phyloP scores from a whole-genome alignment of 371 early-diverging fungal species.

The Mortierella sp. region DNA sequence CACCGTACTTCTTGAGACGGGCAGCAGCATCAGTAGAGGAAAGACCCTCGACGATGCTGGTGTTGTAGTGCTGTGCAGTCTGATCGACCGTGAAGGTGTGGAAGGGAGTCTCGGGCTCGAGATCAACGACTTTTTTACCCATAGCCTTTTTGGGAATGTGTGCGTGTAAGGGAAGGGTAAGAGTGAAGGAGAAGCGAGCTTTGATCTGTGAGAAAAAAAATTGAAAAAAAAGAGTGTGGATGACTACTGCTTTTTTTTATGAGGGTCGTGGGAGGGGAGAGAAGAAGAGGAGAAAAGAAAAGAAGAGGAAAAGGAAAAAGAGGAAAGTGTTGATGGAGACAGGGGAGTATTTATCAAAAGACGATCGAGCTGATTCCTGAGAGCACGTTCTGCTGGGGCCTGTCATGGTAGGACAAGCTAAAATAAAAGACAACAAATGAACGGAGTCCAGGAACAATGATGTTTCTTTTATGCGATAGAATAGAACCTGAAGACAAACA shows the following conservation, averaged over 20 bases:
- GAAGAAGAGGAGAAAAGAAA: background rate
- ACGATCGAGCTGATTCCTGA: background rate
- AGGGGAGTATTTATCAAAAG: background rate
- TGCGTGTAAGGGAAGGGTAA: background rate
- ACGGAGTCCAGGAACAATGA: background rate
- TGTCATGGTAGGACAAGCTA: background rate
- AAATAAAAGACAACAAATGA: background rate
- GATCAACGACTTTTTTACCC: constrained; percentile 43
- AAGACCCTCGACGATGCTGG: constrained; percentile 74
- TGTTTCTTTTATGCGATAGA: background rate
- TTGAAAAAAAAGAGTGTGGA: constrained; percentile 1
- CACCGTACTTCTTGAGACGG: constrained; percentile 74
- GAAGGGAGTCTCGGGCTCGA: constrained; percentile 58
- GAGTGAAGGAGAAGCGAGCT: constrained; percentile 83
- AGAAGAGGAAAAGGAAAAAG: background rate
- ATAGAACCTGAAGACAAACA: background rate
- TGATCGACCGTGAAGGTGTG: constrained; percentile 64
- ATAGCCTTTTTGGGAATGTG: constrained; percentile 12
- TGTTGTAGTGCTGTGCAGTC: constrained; percentile 66
- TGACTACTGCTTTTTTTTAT: constrained; percentile 8
- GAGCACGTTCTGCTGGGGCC: constrained; percentile 5
- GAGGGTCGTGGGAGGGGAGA: background rate
- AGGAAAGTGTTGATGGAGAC: background rate
- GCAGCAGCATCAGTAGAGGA: constrained; percentile 61
- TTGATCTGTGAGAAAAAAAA: constrained; percentile 9